Evolutionary conservation across 352 stramenopile genomes (phyloP), one percentile per base, ranked within the genome.

Genomic region (Saprolegnia parasitica): DNA sequence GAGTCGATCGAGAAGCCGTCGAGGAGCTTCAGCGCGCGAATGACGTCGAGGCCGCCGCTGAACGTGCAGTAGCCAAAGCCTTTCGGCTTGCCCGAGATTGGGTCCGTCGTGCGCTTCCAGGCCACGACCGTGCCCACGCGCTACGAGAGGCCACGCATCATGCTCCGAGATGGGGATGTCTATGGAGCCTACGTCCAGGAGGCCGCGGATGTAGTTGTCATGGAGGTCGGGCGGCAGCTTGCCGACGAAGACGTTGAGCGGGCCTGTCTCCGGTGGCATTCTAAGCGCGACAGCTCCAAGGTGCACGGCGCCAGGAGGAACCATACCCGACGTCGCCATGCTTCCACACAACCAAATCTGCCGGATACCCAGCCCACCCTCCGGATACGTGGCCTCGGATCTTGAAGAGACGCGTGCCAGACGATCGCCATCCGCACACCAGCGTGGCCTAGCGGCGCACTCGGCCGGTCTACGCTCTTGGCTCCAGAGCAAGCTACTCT

Each of bases 41-140:
- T 60, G 56, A 78, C 76, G 29, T 83, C 78, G n/a, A 68, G 55
- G 11, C 76, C 60, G 0, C 47, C 67, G 3, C 56, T 56, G 55
- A 74, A 86, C 60, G 75, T 81, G 68, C 77, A 83, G 52, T 79
- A 86, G 56, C 78, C 78, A 67, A 86, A 86, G 9, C 56, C 74
- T 56, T 77, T 79, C 2, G 78, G 74, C 47, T 82, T 81, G 64
- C 65, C 68, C 5, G 71, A 80, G 57, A 82, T 74, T 0, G 78
- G 77, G 32, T 86, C 78, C 11, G 64, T 67, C 66, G 71, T 80
- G n/a, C 78, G 78, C 72, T 77, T 80, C 78, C 78, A 86, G 16
- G 68, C 74, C 35, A 81, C 67, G 4, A 86, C 77, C 20, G 67
- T 71, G 2, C 78, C 78, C 10, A 66, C 32, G 45, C 37, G 50